Percentiles rank a stretch among this genome's conserved stretches.
Evolutionary conservation across 2,329 filamentous ascomycete genomes (phyloP).

Genomic region (Ophiocordyceps sinensis): DNA sequence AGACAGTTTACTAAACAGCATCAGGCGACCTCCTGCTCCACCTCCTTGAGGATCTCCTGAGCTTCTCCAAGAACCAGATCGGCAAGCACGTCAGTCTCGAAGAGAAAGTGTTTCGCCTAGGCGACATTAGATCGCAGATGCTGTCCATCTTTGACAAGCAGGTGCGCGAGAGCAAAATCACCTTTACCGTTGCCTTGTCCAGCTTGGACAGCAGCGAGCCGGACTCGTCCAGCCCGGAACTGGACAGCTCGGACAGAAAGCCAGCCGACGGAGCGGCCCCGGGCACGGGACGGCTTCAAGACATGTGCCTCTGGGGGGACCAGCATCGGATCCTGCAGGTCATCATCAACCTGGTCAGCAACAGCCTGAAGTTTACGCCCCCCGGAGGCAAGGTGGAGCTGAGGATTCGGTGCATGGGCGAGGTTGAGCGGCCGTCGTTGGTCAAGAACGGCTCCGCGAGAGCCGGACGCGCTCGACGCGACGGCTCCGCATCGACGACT

Average conservation of each 20-base stretch:
- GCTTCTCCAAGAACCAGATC: conserved; percentile 91
- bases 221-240: background rate
- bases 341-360: conserved; percentile 86
- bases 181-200: conserved; percentile 53
- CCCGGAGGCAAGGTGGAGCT: conserved; percentile 60
- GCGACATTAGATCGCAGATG: conserved; percentile 70
- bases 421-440: conserved; percentile 25
- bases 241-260: conserved; percentile 24
- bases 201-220: background rate
- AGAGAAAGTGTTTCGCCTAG: conserved; percentile 70
- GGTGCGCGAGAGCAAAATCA: conserved; percentile 64
- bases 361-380: conserved; percentile 83
- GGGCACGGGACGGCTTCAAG: conserved; percentile 55
- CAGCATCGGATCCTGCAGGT: conserved; percentile 83
- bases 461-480: conserved; percentile 26
- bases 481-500: conserved; percentile 20
- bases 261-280: conserved; percentile 48
- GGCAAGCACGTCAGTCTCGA: conserved; percentile 72
- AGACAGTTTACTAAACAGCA: background rate
- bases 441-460: conserved; percentile 24
- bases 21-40: conserved; percentile 62
- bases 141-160: conserved; percentile 83
- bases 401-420: conserved; percentile 58
- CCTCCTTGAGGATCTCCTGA: conserved; percentile 75
- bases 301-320: conserved; percentile 87